Conservation (phyloP, 2,329 filamentous ascomycete species). For the Phaeosphaeria sp. region DNA sequence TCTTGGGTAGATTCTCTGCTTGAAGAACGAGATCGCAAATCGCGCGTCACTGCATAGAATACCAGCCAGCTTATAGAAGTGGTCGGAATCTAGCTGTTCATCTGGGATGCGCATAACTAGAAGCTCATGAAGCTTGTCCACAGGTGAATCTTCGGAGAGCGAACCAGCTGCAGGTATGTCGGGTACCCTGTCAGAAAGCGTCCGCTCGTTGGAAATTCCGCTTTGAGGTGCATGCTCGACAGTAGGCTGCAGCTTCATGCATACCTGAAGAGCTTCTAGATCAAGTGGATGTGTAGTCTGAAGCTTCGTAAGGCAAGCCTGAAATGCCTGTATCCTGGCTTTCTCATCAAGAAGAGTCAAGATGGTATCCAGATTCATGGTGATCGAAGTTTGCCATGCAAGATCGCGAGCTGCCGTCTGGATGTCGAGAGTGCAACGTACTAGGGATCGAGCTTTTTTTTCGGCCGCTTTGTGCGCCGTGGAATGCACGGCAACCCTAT, state of each 20-base stretch:
- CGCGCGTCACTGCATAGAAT: slow-evolving; percentile 26
- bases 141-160: neutral
- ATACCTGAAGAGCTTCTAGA: slow-evolving; percentile 27
- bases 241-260: slow-evolving; percentile 26
- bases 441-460: neutral
- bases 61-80: slow-evolving; percentile 33
- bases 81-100: slow-evolving; percentile 17
- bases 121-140: slow-evolving; percentile 18
- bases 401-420: neutral
- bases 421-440: neutral
- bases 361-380: slow-evolving; percentile 22
- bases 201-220: neutral
- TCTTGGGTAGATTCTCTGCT: slow-evolving; percentile 7
- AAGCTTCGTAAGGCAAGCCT: slow-evolving; percentile 29
- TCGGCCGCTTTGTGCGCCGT: neutral
- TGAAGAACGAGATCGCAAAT: slow-evolving; percentile 20
- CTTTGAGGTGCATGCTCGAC: neutral
- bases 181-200: neutral
- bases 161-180: neutral
- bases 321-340: slow-evolving; percentile 26
- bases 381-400: neutral
- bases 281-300: slow-evolving; percentile 21
- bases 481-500: slow-evolving; percentile 25
- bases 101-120: slow-evolving; percentile 25
- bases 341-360: slow-evolving; percentile 30